phyloP scores from a whole-genome alignment of 164 flowering plant species.

The Vitis labrusca region DNA sequence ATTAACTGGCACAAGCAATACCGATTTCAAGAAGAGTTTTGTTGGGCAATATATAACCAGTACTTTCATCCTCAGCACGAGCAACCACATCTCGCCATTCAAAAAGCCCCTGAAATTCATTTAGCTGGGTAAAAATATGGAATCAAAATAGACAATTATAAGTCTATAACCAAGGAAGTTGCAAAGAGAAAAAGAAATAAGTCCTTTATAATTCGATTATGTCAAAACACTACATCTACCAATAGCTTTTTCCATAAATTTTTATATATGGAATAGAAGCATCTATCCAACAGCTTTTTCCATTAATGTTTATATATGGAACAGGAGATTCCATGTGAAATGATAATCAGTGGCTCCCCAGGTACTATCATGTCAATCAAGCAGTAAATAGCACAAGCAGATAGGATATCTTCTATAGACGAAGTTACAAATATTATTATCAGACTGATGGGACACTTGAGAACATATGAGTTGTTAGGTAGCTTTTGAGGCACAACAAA shows the following conservation, averaged over 20 bases:
- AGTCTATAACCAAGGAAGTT: background rate
- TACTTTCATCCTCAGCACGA: conserved; percentile 98
- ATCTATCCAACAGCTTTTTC: background rate
- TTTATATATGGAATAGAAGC: background rate
- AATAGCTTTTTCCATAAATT: no score
- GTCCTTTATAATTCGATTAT: no score
- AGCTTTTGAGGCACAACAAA: no score
- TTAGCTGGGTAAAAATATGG: background rate
- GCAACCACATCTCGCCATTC: conserved; percentile 93
- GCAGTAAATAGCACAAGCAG: background rate
- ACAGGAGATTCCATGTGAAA: background rate
- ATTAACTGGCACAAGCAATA: conserved; percentile 17
- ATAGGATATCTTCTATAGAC: background rate
- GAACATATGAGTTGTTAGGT: no score
- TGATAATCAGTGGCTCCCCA: background rate
- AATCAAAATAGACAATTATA: background rate
- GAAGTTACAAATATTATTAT: no score
- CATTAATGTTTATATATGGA: background rate
- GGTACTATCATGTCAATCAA: background rate
- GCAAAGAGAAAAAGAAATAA: background rate
- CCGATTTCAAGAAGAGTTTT: conserved; percentile 88
- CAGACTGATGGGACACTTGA: no score
- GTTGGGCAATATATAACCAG: conserved; percentile 94
- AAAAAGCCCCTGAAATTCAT: conserved; percentile 71
- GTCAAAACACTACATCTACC: no score